Conservation (phyloP, 2,329 filamentous ascomycete species). For the Hyphodiscus sp. region DNA sequence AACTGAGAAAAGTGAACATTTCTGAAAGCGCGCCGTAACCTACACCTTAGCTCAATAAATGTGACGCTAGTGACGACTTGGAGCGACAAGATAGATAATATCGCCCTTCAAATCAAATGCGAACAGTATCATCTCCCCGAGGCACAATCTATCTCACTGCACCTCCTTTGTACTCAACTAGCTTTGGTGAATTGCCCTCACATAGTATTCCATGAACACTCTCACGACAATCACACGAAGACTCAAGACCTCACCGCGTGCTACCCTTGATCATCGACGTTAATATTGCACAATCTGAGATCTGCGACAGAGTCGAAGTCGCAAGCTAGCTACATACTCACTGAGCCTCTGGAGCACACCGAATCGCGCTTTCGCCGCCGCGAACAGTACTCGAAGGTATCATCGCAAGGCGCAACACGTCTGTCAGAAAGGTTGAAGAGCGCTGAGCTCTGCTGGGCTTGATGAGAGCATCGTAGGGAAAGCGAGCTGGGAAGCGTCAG, state of each 20-base stretch:
- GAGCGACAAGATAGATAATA: neutral
- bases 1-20: neutral
- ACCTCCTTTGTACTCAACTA: neutral
- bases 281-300: neutral
- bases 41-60: neutral
- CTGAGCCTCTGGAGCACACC: neutral
- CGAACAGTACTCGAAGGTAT: neutral
- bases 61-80: neutral
- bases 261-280: neutral
- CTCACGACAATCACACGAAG: neutral
- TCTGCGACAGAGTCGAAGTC: neutral
- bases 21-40: neutral
- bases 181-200: neutral
- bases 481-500: conserved; percentile 16
- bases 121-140: neutral
- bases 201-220: neutral
- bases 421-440: conserved; percentile 1
- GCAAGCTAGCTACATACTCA: neutral
- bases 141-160: neutral
- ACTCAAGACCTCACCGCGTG: neutral
- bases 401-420: neutral
- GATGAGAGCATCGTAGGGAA: conserved; percentile 21
- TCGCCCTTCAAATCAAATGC: neutral
- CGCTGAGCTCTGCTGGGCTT: conserved; percentile 15
- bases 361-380: neutral